Conservation (phyloP, 2,329 filamentous ascomycete genomes). For the Pseudovirgaria hyperparasitica region DNA sequence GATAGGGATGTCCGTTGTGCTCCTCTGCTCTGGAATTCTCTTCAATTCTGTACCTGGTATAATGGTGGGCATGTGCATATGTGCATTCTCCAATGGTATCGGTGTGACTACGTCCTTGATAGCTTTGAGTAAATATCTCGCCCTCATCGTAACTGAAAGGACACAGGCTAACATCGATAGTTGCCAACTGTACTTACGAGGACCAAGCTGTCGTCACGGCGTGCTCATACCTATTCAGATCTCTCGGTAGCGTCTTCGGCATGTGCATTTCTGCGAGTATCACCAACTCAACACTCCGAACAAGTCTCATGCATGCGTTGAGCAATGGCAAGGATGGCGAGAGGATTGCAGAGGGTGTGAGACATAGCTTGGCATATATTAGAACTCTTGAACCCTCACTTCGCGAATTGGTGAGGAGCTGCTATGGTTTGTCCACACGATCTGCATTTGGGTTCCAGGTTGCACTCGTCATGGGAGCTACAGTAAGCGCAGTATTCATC, state of each 20-base stretch:
- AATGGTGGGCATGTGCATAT: constrained; percentile 43
- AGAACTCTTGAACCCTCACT: constrained; percentile 48
- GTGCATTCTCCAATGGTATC: constrained; percentile 42
- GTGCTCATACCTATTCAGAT: constrained; percentile 70
- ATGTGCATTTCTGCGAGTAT: constrained; percentile 59
- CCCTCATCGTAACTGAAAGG: background rate
- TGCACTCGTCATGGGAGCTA: constrained; percentile 37
- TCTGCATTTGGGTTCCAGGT: constrained; percentile 39
- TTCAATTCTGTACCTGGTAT: constrained; percentile 38
- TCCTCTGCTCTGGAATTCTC: constrained; percentile 44
- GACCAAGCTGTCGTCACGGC: constrained; percentile 67
- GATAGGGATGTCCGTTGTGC: constrained; percentile 41
- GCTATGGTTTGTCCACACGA: constrained; percentile 49
- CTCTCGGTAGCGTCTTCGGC: constrained; percentile 52
- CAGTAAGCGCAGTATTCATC: constrained; percentile 31
- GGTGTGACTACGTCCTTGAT: constrained; percentile 62
- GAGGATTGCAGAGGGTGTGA: constrained; percentile 54
- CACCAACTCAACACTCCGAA: constrained; percentile 55
- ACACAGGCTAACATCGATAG: constrained; percentile 17
- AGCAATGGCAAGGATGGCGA: constrained; percentile 45
- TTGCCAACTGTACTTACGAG: constrained; percentile 53
- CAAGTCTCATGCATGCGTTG: constrained; percentile 41
- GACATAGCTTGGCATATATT: constrained; percentile 59
- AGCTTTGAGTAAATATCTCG: constrained; percentile 40
- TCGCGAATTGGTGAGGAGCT: constrained; percentile 47